Evolutionary conservation across 192 early-diverging fungal species (phyloP), one percentile per base, ranked within the genome.

Genomic region (Backusella sp.): DNA sequence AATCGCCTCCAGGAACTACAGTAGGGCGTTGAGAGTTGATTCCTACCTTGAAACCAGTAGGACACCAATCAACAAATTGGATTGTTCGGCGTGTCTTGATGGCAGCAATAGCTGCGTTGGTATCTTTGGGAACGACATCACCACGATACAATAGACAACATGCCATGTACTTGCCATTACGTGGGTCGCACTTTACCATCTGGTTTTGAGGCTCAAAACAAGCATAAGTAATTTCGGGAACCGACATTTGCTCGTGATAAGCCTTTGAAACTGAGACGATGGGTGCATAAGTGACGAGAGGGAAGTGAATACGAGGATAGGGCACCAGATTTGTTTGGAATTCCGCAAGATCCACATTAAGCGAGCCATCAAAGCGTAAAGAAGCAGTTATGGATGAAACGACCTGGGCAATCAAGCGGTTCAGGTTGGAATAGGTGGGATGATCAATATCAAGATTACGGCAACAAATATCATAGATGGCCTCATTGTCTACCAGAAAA

Each of bases 311-410:
- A 83, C 97, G 96, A 73, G 97, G 97, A 89, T 97, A 99, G 70
- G 97, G 97, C 30, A 99, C 97, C 88, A 99, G 87, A 92, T 99
- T 99, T 86, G 97, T 99, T 87, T 99, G 97, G 92, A 99, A 99
- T 90, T 99, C 97, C 80, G 91, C 96, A 88, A 99, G 87, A 77
- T 99, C 97, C 66, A 99, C 97, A 85, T 99, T 99, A 78, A 99
- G 90, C 28, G 97, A 99, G 76, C 97, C 97, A 80, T 94, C 93
- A 87, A 99, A 99, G 82, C 97, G 97, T 44, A 99, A 91, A 52
- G 97, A 99, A 7, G 96, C 96, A 23, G 97, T 99, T 89, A 99
- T 99, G 39, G 97, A 99, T 35, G 97, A 99, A 56, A 98, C 97
- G 66, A 98, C 96, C 88, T 99, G 97, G 49, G 97, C 96, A 84